Evolutionary conservation across 768 basidiomycete species (phyloP).

Genomic region (Podaxis sp.): DNA sequence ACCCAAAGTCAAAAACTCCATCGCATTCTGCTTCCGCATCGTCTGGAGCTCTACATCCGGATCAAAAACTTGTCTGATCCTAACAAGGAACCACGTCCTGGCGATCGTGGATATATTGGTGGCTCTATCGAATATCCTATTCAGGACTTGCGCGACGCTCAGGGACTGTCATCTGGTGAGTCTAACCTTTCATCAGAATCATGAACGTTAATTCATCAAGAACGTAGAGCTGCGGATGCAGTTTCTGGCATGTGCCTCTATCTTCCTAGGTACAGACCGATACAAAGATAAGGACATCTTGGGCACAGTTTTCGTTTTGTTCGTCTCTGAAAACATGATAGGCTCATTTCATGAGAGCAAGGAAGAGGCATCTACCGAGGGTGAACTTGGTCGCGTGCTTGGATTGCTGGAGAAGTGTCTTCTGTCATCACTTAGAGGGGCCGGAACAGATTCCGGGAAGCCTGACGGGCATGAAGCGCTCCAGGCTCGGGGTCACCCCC

Average conservation of each 20-base stretch:
- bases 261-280: neutral
- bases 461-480: neutral
- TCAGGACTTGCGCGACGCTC: neutral
- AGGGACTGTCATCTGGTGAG: conserved; percentile 1
- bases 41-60: conserved; percentile 8
- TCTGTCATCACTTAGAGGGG: neutral
- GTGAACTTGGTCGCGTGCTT: neutral
- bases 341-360: neutral
- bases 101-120: neutral
- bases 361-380: neutral
- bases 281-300: neutral
- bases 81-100: no score
- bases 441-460: neutral
- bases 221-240: neutral
- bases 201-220: neutral
- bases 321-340: neutral
- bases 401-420: neutral
- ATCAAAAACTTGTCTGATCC: conserved; percentile 8
- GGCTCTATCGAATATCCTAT: conserved; percentile 1
- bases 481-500: no score
- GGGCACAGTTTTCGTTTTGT: neutral
- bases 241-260: neutral
- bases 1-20: neutral
- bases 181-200: neutral
- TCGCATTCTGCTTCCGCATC: conserved; percentile 5